Base-by-base conservation (phyloP, 495 filamentous ascomycete genomes). In the Ramalina peruviana region DNA sequence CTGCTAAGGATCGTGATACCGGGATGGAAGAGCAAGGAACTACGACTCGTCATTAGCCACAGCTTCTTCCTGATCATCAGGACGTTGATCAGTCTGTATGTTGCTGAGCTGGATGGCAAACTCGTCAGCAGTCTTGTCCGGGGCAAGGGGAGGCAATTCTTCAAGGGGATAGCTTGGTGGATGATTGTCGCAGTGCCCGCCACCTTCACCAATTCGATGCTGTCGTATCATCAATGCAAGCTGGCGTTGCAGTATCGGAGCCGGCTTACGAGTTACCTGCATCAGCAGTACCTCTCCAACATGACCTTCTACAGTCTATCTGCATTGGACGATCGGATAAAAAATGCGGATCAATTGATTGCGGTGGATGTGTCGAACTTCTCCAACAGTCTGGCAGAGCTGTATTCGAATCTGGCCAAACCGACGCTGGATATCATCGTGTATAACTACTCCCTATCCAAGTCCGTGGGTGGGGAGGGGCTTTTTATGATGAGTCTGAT, bases 221-320 rank as follows among this genome's bases (percentile, higher is more conserved):
- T 98, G n/a, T 88, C 87, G 4, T 98, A 94, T 60, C 92, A 98
- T 63, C 92, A 98, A 68, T 90, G 88, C 66, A 88, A 90, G 60
- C 80, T 98, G 30, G 82, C 92, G 3, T 72, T 97, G 20, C 81
- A 89, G 59, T 98, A 97, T 61, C 81, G 92, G 27, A 94, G 85
- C 36, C 81, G 92, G 9, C 72, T 98, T 40, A 97, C 93, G 20
- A 80, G 88, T 54, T 74, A 94, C 65, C 88, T 98, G 41, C 93
- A 97, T 67, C 80, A 88, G 51, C 83, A 86, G 59, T 98, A 98
- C 62, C 77, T 98, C 15, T 86, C 82, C 10, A 82, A 96, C 41
- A 87, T 98, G 83, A 97, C 92, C 0, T 98, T 96, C 67, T 98
- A 98, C 66, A 86, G 87, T 4, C 84, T 98, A 40, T 93, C 88